phyloP scores from a whole-genome alignment of 1,284 basidiomycete genomes.

The Cryptococcus sp. region DNA sequence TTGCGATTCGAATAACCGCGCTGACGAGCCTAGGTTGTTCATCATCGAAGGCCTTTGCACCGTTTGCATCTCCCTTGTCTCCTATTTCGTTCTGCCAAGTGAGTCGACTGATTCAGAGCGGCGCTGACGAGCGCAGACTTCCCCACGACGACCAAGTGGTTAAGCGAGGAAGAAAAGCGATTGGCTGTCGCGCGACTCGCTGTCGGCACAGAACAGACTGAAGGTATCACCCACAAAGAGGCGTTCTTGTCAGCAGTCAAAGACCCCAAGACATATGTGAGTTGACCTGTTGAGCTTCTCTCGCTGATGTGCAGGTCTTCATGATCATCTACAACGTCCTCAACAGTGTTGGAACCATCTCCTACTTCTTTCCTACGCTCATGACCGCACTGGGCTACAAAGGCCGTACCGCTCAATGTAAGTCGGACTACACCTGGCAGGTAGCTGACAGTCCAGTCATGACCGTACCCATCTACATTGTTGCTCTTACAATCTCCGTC shows the following conservation, averaged over 20 bases:
- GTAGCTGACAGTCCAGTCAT: constrained; percentile 31
- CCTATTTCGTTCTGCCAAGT: constrained; percentile 51
- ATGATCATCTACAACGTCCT: constrained; percentile 44
- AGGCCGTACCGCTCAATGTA: constrained; percentile 45
- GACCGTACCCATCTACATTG: constrained; percentile 55
- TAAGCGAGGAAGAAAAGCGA: constrained; percentile 36
- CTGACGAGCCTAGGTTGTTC: constrained; percentile 36
- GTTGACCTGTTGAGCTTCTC: constrained; percentile 3
- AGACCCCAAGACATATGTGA: constrained; percentile 48
- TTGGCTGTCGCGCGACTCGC: constrained; percentile 34
- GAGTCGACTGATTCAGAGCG: constrained; percentile 6
- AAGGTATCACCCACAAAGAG: constrained; percentile 30
- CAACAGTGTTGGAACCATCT: constrained; percentile 49
- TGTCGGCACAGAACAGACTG: constrained; percentile 25
- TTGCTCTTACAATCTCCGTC: constrained; percentile 48
- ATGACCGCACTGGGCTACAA: constrained; percentile 47
- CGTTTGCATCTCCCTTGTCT: constrained; percentile 33
- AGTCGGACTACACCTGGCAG: constrained; percentile 7
- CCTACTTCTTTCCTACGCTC: constrained; percentile 54
- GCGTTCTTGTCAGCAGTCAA: constrained; percentile 41
- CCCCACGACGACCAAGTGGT: constrained; percentile 47
- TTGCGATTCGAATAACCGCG: neutral
- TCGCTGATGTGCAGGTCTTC: constrained; percentile 22
- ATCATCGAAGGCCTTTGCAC: constrained; percentile 51
- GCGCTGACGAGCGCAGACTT: constrained; percentile 30